Conservation (phyloP, 148 eudicot genomes). For the Camellia japonica region DNA sequence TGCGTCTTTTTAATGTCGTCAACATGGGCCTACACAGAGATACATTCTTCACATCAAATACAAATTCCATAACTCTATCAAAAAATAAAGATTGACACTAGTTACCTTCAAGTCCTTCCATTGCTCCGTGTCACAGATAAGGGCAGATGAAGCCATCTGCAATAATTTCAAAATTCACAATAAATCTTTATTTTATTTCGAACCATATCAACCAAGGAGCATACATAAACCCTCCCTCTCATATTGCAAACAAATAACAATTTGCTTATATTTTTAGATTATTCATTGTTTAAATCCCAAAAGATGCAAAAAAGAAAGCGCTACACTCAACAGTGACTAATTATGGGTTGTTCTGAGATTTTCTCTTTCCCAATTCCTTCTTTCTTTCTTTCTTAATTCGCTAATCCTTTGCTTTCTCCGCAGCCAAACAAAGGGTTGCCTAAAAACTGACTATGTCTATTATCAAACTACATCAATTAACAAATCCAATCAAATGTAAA, state of each 20-base stretch:
- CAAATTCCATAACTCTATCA: neutral
- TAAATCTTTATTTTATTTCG: neutral
- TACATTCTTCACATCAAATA: neutral
- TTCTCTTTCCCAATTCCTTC: neutral
- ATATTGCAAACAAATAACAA: neutral
- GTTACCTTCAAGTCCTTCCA: constrained; percentile 81
- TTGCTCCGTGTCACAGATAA: constrained; percentile 64
- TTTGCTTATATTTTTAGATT: neutral
- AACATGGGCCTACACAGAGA: constrained; percentile 64
- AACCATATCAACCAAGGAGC: neutral
- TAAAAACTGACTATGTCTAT: neutral
- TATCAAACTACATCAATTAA: neutral
- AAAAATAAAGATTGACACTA: neutral
- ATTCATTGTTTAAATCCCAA: neutral
- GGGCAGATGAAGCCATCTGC: constrained; percentile 74
- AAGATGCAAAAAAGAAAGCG: neutral
- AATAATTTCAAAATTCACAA: constrained; percentile 6
- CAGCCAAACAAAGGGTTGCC: neutral
- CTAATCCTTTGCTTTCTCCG: neutral
- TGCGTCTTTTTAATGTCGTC: constrained; percentile 80
- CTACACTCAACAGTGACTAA: neutral
- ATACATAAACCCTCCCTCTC: neutral
- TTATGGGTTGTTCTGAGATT: neutral
- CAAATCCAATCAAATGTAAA: neutral
- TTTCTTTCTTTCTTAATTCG: neutral